Conservation (phyloP, 495 filamentous ascomycete genomes). For the Hypoxylon fragiforme region DNA sequence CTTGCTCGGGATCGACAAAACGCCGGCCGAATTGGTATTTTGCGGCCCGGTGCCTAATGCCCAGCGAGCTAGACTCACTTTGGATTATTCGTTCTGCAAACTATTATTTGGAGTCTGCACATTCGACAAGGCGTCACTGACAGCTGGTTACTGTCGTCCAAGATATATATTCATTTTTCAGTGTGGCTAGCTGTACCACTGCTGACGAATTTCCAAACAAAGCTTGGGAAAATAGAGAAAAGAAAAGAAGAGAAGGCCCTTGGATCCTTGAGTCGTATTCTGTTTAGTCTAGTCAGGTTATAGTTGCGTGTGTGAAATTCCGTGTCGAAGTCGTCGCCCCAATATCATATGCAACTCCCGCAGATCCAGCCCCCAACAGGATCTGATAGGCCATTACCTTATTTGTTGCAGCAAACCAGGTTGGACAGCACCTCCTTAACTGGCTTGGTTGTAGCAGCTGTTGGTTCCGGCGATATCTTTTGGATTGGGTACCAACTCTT, state of each 20-base stretch:
- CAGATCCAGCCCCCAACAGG: conserved; percentile 1
- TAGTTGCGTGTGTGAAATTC: background rate
- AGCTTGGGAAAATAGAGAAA: too few species aligned
- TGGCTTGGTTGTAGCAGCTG: background rate
- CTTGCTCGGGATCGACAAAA: conserved; percentile 12
- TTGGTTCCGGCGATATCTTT: background rate
- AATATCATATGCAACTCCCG: conserved; percentile 1
- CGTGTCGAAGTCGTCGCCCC: background rate
- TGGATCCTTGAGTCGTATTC: too few species aligned
- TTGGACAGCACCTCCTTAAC: too few species aligned
- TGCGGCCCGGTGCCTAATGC: too few species aligned
- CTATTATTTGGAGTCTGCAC: conserved; percentile 1
- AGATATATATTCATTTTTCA: too few species aligned
- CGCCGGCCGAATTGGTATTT: conserved; percentile 7
- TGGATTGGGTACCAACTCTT: conserved; percentile 1
- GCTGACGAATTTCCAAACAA: too few species aligned
- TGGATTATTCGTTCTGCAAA: conserved; percentile 1
- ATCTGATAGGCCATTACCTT: conserved; percentile 5
- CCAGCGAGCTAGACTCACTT: conserved; percentile 11
- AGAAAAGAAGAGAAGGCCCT: too few species aligned
- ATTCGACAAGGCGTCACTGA: background rate
- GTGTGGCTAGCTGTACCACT: too few species aligned
- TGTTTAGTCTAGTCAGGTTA: too few species aligned
- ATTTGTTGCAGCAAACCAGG: too few species aligned
- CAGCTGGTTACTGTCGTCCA: background rate